A percentile compares a stretch with the other conserved stretches of the same genome.
phyloP scores from a whole-genome alignment of 2,329 filamentous ascomycete species.

The Paecilomyces variotii region DNA sequence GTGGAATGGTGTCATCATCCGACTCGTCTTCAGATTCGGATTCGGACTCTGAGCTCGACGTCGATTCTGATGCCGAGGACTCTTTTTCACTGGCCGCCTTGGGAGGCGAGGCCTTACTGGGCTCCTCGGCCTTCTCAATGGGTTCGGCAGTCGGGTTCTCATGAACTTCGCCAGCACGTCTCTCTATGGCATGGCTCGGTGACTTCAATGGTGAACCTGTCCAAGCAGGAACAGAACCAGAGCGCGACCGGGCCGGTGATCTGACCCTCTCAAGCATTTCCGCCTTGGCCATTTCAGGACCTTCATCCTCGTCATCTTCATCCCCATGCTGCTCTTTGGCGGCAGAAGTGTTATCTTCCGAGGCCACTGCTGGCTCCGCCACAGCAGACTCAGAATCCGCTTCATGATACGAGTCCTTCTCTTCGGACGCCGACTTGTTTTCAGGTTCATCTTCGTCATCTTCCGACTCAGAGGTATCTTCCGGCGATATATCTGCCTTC shows the following conservation, averaged over 20 bases:
- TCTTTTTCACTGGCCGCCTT: not conserved
- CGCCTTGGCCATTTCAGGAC: conserved; percentile 2
- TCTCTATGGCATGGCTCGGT: not conserved
- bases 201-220: not conserved
- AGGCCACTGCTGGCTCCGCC: not conserved
- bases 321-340: not conserved
- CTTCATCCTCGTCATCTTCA: not conserved
- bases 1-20: conserved; percentile 3
- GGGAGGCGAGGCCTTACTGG: not conserved
- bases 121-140: not conserved
- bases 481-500: not conserved
- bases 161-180: not conserved
- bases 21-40: conserved; percentile 11
- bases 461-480: not conserved
- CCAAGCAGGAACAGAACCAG: not conserved
- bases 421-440: not conserved
- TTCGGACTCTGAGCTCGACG: not conserved
- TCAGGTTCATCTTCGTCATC: not conserved
- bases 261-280: not conserved
- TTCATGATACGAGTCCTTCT: not conserved
- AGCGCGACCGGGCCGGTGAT: not conserved
- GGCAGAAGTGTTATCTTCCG: not conserved
- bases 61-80: not conserved
- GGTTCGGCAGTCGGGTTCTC: not conserved
- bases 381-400: not conserved